Conservation (phyloP, 1,284 basidiomycete genomes). For the Retiboletus flavoniger region DNA sequence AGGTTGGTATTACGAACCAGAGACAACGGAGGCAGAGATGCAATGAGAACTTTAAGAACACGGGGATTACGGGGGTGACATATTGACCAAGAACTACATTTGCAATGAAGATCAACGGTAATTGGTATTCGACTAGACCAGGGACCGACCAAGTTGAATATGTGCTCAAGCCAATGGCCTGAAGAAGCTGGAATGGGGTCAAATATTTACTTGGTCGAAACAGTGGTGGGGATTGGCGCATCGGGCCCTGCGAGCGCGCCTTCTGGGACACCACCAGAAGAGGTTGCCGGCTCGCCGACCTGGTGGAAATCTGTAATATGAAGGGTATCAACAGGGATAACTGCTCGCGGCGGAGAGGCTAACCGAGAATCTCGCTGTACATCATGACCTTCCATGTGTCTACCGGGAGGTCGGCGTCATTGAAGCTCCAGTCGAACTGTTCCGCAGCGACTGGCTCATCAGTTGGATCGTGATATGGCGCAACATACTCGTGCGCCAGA, state of each 20-base stretch:
- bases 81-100: slow-evolving; percentile 15
- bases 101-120: slow-evolving; percentile 5
- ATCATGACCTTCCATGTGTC: slow-evolving; percentile 99
- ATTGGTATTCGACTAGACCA: not conserved
- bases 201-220: slow-evolving; percentile 19
- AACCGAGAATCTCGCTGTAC: slow-evolving; percentile 94
- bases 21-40: slow-evolving; percentile 4
- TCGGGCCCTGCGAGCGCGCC: slow-evolving; percentile 68
- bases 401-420: slow-evolving; percentile 98
- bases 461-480: slow-evolving; percentile 97
- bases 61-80: slow-evolving; percentile 16
- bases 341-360: slow-evolving; percentile 28
- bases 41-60: slow-evolving; percentile 7
- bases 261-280: slow-evolving; percentile 48
- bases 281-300: slow-evolving; percentile 52
- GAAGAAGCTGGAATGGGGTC: not conserved
- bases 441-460: slow-evolving; percentile 95
- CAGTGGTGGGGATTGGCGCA: slow-evolving; percentile 8
- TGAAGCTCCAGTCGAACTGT: slow-evolving; percentile 99
- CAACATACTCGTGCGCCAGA: slow-evolving; percentile 92
- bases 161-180: slow-evolving; percentile 10
- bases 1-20: slow-evolving; percentile 19
- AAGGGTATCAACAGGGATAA: slow-evolving; percentile 8
- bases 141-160: slow-evolving; percentile 16
- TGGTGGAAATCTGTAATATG: slow-evolving; percentile 67